phyloP scores from a whole-genome alignment of 2,329 filamentous ascomycete genomes.

The Penicillium fuscoglaucum region DNA sequence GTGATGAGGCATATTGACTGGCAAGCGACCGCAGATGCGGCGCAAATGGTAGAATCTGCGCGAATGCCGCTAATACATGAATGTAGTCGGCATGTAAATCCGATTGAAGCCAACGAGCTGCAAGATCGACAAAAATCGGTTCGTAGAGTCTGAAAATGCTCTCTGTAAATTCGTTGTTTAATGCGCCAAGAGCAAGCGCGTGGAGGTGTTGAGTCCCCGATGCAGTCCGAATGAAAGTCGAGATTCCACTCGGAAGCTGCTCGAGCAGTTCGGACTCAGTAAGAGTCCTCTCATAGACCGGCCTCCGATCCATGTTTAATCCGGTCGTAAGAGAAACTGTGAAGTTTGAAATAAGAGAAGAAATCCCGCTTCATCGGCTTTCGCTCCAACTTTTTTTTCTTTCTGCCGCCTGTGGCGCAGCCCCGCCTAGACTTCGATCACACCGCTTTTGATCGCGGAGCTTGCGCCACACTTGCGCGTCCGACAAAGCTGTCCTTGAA shows the following conservation, averaged over 20 bases:
- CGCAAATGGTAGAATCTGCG: constrained; percentile 76
- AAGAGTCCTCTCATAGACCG: constrained; percentile 53
- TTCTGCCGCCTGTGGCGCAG: constrained; percentile 36
- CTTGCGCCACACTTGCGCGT: constrained; percentile 32
- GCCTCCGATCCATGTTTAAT: constrained; percentile 40
- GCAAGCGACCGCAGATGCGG: constrained; percentile 76
- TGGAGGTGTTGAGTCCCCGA: constrained; percentile 68
- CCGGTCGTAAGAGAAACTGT: constrained; percentile 38
- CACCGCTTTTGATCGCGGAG: constrained; percentile 19
- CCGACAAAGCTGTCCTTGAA: constrained; percentile 16
- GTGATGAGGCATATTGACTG: constrained; percentile 49
- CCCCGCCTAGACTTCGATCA: constrained; percentile 22
- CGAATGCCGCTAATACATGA: constrained; percentile 68
- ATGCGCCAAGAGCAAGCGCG: constrained; percentile 66
- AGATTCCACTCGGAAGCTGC: constrained; percentile 68
- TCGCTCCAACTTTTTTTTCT: constrained; percentile 34
- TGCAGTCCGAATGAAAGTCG: constrained; percentile 64
- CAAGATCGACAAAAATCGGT: constrained; percentile 75
- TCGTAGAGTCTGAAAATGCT: constrained; percentile 73
- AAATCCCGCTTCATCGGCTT: constrained; percentile 17
- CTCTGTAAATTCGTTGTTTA: constrained; percentile 70
- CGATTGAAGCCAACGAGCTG: constrained; percentile 69
- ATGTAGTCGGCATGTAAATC: constrained; percentile 37
- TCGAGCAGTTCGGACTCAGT: constrained; percentile 53
- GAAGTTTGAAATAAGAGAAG: constrained; percentile 28